A percentile compares a stretch with the other conserved stretches of the same genome.
phyloP scores from a whole-genome alignment of 768 basidiomycete genomes.

The Podaxis sp. region DNA sequence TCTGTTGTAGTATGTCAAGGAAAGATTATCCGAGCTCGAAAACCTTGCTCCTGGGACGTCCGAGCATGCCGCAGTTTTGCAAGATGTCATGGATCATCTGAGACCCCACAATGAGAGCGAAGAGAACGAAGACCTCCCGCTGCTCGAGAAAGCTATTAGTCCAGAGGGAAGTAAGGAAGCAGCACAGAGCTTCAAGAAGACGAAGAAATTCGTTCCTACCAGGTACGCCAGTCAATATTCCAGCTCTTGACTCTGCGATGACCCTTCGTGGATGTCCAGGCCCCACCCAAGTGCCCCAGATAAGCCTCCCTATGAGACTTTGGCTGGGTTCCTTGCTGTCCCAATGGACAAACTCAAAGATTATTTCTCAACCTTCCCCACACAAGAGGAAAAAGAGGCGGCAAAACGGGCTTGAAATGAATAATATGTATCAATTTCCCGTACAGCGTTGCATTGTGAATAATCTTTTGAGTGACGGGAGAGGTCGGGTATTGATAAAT shows the following conservation, averaged over 20 bases:
- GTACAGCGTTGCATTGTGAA: too few species aligned
- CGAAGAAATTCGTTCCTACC: constrained; percentile 65
- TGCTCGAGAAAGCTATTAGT: constrained; percentile 49
- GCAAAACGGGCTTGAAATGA: constrained; percentile 5
- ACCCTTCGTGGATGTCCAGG: neutral
- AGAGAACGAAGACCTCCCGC: constrained; percentile 56
- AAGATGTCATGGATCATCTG: constrained; percentile 46
- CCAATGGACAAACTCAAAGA: constrained; percentile 65
- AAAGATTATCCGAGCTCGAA: constrained; percentile 47
- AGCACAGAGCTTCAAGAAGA: constrained; percentile 47
- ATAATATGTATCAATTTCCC: neutral
- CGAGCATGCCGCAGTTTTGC: constrained; percentile 44
- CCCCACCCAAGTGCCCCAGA: constrained; percentile 39
- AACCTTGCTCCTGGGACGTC: constrained; percentile 38
- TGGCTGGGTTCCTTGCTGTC: constrained; percentile 50
- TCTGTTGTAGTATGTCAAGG: constrained; percentile 30
- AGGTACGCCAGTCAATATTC: constrained; percentile 34
- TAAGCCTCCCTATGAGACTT: constrained; percentile 60
- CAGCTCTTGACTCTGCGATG: neutral
- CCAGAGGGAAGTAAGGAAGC: constrained; percentile 42
- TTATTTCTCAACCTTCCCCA: constrained; percentile 33
- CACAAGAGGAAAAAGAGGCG: constrained; percentile 11
- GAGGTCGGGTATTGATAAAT: neutral
- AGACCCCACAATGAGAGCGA: constrained; percentile 57
- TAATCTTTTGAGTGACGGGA: neutral